Evolutionary conservation across 2,329 filamentous ascomycete genomes (phyloP), one percentile per base, ranked within the genome.

Genomic region (Tolypocladium ophioglossoides): DNA sequence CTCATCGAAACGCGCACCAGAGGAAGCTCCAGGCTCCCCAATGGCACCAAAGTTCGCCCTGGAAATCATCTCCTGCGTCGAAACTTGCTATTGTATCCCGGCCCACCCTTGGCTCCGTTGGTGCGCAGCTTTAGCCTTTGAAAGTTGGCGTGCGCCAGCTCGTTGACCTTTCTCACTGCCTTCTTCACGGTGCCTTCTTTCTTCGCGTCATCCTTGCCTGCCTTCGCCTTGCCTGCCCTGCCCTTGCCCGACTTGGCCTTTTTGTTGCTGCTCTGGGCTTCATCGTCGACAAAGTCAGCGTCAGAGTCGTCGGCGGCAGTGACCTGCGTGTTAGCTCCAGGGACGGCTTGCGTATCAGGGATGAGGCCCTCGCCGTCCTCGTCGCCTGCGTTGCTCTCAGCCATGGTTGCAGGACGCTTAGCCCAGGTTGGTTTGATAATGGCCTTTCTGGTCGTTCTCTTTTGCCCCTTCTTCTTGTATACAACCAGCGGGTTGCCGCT

Each of bases 401-500:
- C 54, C 5, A 63, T 57, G 34, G 65, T 61, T 18, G 67, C 58
- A 24, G 78, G 75, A 39, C 82, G 76, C 62, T 77, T 78, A 8
- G 67, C 65, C 54, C 73, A 66, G 0, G 70, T 77, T 2, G 81
- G 82, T 57, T 72, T 76, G 73, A 86, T 88, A 56, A 84, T 90
- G 54, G 80, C 77, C 50, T 78, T 74, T 57, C 84, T 77, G 3
- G 89, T 92, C 54, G 87, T 89, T 57, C 89, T 78, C 74, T 94
- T 94, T 66, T 88, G 80, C 0, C 87, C 88, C 73, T 88, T 89
- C 78, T 94, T 94, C 76, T 91, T 92, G 74, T 80, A 92, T 1
- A 81, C 70, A 53, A 77, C 80, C 39, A 83, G 66, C 2, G 83
- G 83, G 57, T 79, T 75, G 2, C 83, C 83, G 61, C 82, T 72